Evolutionary conservation across 352 stramenopile species (phyloP).

Genomic region (Thalassiosira mediterranea): DNA sequence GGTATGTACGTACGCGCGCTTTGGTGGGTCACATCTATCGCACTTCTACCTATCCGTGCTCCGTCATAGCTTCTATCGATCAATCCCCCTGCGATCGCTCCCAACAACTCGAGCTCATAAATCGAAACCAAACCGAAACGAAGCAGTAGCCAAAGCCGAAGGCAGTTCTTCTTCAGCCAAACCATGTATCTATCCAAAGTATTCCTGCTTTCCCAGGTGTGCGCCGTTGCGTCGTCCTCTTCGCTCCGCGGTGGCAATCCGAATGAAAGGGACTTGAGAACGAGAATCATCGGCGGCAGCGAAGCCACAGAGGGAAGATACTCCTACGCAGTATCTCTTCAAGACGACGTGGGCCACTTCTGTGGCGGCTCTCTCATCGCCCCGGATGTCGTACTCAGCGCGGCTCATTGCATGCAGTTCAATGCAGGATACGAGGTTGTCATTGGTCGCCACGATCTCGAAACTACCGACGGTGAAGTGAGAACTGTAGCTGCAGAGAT

Average conservation of each 20-base stretch:
- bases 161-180: too few relatives aligned
- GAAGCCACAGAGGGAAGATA: slow-evolving; percentile 21
- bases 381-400: slow-evolving; percentile 41
- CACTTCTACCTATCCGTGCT: too few relatives aligned
- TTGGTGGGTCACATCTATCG: too few relatives aligned
- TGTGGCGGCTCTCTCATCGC: slow-evolving; percentile 42
- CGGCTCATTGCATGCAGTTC: slow-evolving; percentile 28
- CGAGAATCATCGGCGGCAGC: slow-evolving; percentile 30
- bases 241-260: not conserved
- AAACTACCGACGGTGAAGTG: slow-evolving; percentile 8
- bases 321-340: slow-evolving; percentile 47
- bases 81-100: too few relatives aligned
- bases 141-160: too few relatives aligned
- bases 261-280: not conserved
- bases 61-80: too few relatives aligned
- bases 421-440: slow-evolving; percentile 2
- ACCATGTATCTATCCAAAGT: too few relatives aligned
- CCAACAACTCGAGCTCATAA: too few relatives aligned
- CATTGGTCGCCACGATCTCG: slow-evolving; percentile 19
- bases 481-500: slow-evolving; percentile 22
- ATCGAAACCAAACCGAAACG: too few relatives aligned
- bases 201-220: too few relatives aligned
- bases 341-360: slow-evolving; percentile 23
- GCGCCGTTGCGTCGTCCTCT: too few relatives aligned
- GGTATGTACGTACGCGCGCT: too few relatives aligned